phyloP scores from a whole-genome alignment of 768 basidiomycete species.

The Leccinum fibrillosum region DNA sequence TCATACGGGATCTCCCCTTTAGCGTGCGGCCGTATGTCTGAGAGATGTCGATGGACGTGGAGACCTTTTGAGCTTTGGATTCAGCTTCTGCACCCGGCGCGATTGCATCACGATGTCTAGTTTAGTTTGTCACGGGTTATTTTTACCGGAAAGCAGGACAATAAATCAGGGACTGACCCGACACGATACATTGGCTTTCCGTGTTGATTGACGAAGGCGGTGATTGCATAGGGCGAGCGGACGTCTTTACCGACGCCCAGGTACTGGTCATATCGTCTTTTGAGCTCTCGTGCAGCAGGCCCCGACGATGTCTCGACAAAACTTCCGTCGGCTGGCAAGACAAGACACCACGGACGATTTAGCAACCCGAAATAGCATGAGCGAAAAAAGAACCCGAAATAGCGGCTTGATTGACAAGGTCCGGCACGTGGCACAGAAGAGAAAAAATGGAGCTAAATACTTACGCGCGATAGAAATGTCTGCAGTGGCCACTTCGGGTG shows the following conservation, averaged over 20 bases:
- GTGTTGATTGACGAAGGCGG: constrained; percentile 79
- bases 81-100: constrained; percentile 62
- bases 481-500: constrained; percentile 50
- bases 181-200: constrained; percentile 77
- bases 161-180: constrained; percentile 49
- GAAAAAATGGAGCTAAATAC: constrained; percentile 19
- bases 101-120: constrained; percentile 57
- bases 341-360: background rate
- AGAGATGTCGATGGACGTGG: constrained; percentile 33
- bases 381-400: background rate
- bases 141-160: background rate
- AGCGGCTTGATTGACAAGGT: background rate
- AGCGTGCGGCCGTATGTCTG: constrained; percentile 33
- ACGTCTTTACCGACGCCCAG: constrained; percentile 63
- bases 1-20: constrained; percentile 65
- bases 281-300: constrained; percentile 71
- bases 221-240: constrained; percentile 78
- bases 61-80: constrained; percentile 31
- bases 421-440: constrained; percentile 1
- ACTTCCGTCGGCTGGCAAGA: constrained; percentile 58
- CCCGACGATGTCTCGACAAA: constrained; percentile 82
- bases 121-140: background rate
- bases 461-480: constrained; percentile 60
- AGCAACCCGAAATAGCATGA: background rate
- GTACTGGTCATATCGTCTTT: constrained; percentile 68